Conservation (phyloP, 2,329 filamentous ascomycete genomes). For the Lecanoromycetidae sp. region DNA sequence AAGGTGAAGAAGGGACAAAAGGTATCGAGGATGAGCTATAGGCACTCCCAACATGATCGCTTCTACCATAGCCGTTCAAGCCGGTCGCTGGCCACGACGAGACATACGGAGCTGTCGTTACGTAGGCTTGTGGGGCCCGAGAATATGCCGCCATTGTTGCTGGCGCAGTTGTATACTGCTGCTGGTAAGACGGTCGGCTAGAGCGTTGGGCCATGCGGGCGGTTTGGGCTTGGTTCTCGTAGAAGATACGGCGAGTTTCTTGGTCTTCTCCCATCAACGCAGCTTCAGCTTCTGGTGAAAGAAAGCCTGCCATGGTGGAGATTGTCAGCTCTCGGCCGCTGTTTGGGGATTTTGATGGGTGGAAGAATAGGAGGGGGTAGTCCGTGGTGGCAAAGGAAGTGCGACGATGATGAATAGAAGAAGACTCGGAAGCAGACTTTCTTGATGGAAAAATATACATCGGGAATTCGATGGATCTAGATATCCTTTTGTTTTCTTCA, state of each 20-base stretch:
- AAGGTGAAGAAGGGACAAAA: slow-evolving; percentile 11
- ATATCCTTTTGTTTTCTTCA: neutral
- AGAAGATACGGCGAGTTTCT: slow-evolving; percentile 10
- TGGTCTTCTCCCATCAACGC: slow-evolving; percentile 13
- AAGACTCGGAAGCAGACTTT: neutral
- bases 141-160: neutral
- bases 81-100: slow-evolving; percentile 4
- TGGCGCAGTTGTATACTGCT: slow-evolving; percentile 4
- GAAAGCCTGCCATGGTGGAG: slow-evolving; percentile 9
- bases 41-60: neutral
- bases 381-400: neutral
- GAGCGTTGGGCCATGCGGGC: neutral
- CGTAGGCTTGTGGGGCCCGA: slow-evolving; percentile 3
- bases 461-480: neutral
- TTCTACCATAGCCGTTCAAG: slow-evolving; percentile 2
- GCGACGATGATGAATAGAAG: neutral
- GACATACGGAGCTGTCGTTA: slow-evolving; percentile 7
- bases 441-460: neutral
- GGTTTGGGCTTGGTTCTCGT: slow-evolving; percentile 2
- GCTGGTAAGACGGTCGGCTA: slow-evolving; percentile 7
- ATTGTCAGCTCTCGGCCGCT: neutral
- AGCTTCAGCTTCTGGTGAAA: slow-evolving; percentile 13
- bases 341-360: neutral
- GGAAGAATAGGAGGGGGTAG: neutral
- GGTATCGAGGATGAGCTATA: neutral